Evolutionary conservation across 352 stramenopile species (phyloP), one percentile per base, ranked within the genome.

Genomic region (Phytopythium vexans): DNA sequence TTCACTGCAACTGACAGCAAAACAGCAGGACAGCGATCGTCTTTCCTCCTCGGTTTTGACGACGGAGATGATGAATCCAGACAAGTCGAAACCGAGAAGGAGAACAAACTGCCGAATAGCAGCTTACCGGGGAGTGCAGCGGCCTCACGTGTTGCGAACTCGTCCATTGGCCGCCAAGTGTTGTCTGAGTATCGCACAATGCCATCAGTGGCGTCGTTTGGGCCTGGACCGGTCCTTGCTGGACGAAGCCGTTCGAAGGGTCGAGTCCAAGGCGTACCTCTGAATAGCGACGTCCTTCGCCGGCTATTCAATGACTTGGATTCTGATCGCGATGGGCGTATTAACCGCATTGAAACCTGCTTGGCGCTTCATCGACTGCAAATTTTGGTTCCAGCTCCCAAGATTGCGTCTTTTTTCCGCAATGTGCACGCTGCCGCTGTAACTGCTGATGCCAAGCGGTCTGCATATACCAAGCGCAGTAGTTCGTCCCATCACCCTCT

Each of bases 251-350:
- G 8, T 1, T 42, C 14, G 11, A 39, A 38, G 3, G 60, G 55
- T 44, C 39, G 52, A n/a, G n/a, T 14, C 46, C 47, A 54, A 32
- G 21, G 49, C 9, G 56, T 31, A n/a, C 38, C 51, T 12, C 60
- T 87, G 4, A 84, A 86, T 16, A 54, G 56, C 3, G 72, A 88
- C 42, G 66, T 91, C 8, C 54, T 94, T 40, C 77, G 83, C 1
- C 72, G 82, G 3, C 77, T 94, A n/a, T 94, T 94, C 49, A 88
- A 65, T 37, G 79, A 91, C 47, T 53, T 94, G 41, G 83, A 94
- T 49, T 50, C 55, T 0, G 72, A 94, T 49, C 74, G 64, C 32
- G 81, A 94, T 47, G 77, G 83, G 1, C 72, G 76, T 37, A 54
- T 94, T 43, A 91, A 87, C 48, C 77, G 79, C 2, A 72, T 91